Base-by-base conservation (phyloP, 1,139 yeast species). In the Meyerozyma sp. region DNA sequence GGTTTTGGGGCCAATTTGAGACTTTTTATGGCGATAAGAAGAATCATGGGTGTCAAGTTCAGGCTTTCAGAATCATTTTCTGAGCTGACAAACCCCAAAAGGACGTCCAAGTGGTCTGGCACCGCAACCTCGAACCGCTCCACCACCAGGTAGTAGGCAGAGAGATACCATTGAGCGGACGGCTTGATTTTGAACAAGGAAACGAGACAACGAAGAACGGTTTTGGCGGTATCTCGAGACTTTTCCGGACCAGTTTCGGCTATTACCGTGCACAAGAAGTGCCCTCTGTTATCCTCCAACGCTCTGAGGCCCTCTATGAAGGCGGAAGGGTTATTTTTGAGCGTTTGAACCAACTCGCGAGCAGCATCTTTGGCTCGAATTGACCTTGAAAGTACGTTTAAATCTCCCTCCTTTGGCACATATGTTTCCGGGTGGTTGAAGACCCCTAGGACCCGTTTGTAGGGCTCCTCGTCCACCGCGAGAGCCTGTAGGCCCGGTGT, bases 11-110 rank as follows among this genome's bases (percentile, higher is more conserved):
- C 46, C 2, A 49, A 21, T 43, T 63, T 59, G 30, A 65, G 47
- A 36, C 51, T 49, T 32, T 58, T 63, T 4, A 68, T 56, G 3
- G 61, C 46, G 5, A 68, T 54, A 25, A 66, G 51, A 27, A 67
- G 47, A 3, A 63, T 49, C 10, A 54, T 42, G 2, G 66, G 58
- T 13, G 44, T 40, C 2, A 47, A 47, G 4, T 51, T 40, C 8
- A 44, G 44, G 3, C 51, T 48, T 6, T 49, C 27, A 20, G 48
- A 47, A 13, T 49, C 46, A 13, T 47, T 32, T 8, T 46, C 44
- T 2, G 62, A 62, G 27, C 48, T 51, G 34, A 66, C 49, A 23
- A 48, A 55, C 2, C 48, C 43, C 8, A 67, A 49, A 30, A 67
- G 53, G 5, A 61, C 46, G 8, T 54, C 54, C 13, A 66, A 40